These are phyloP conservation scores for Cordyceps cateniannulata DNA, from an alignment of 2,329 filamentous ascomycete species.

Conservation along the genomic window DNA sequence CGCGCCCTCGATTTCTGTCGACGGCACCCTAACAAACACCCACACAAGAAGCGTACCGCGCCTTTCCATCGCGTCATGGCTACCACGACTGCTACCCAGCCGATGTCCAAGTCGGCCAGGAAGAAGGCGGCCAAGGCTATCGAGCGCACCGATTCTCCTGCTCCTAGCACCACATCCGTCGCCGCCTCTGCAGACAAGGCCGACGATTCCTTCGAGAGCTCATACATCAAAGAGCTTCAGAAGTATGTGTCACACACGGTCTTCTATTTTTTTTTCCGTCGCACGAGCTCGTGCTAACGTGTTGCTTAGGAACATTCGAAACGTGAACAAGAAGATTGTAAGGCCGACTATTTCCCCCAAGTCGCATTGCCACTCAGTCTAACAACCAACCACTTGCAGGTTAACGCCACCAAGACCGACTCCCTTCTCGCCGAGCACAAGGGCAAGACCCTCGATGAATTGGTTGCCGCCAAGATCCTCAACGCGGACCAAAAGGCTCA, in stretches of 20 bases:
- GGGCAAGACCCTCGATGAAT: conserved; percentile 64
- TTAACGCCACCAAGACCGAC: conserved; percentile 67
- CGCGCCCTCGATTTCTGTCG: not conserved
- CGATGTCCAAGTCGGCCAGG: conserved; percentile 62
- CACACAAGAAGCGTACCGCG: not conserved
- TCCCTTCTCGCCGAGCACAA: conserved; percentile 61
- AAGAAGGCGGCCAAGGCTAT: conserved; percentile 54
- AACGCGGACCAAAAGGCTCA: conserved; percentile 75
- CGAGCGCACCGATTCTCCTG: conserved; percentile 48
- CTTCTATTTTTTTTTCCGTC: not conserved
- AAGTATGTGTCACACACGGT: conserved; percentile 56
- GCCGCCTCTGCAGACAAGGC: conserved; percentile 46
- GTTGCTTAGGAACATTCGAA: conserved; percentile 69
- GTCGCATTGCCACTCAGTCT: not conserved
- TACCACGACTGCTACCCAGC: conserved; percentile 47
- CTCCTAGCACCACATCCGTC: conserved; percentile 40
- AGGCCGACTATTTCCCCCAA: conserved; percentile 30
- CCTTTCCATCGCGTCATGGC: conserved; percentile 41
- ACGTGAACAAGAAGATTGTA: conserved; percentile 91
- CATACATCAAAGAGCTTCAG: conserved; percentile 80
- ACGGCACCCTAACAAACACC: conserved; percentile 8
- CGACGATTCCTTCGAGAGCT: conserved; percentile 61
- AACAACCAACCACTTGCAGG: conserved; percentile 33
- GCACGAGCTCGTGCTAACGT: not conserved
- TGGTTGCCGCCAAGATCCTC: conserved; percentile 66